phyloP scores from a whole-genome alignment of 139 green algal species.

The Tetraselmis chui region DNA sequence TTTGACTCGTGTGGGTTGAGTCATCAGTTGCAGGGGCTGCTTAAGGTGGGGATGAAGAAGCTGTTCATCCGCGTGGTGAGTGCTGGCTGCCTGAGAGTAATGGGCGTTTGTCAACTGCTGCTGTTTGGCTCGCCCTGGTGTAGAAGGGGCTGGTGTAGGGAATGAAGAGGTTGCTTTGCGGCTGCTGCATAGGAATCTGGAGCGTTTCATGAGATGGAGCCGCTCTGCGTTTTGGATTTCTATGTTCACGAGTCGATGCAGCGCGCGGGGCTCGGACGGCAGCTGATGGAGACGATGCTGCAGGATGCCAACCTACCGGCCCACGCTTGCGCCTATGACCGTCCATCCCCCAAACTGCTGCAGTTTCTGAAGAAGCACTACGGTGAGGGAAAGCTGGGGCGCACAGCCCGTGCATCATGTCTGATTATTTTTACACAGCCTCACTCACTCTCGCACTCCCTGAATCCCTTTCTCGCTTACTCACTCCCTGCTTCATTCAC shows the following conservation, averaged over 20 bases:
- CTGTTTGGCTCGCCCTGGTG: not conserved
- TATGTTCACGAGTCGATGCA: constrained; percentile 76
- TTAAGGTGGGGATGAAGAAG: constrained; percentile 63
- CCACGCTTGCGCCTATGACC: constrained; percentile 56
- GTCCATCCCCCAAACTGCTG: constrained; percentile 63
- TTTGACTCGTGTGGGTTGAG: not conserved
- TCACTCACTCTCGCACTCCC: too few species aligned
- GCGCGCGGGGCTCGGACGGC: constrained; percentile 51
- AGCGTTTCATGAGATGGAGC: constrained; percentile 41
- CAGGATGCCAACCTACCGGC: constrained; percentile 7
- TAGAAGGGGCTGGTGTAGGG: not conserved
- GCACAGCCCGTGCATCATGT: too few species aligned
- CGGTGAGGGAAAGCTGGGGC: constrained; percentile 24
- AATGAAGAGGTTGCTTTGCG: not conserved
- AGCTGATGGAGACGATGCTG: constrained; percentile 55
- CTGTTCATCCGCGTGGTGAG: constrained; percentile 46
- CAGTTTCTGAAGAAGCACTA: constrained; percentile 65
- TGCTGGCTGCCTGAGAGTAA: not conserved
- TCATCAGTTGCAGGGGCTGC: constrained; percentile 39
- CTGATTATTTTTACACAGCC: too few species aligned
- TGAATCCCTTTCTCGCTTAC: not conserved
- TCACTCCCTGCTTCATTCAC: not conserved
- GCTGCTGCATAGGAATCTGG: constrained; percentile 15
- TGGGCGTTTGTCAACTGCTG: not conserved
- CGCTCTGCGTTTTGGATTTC: constrained; percentile 73